Evolutionary conservation across 306 rosid genomes (phyloP), one percentile per base, ranked within the genome.

Genomic region (Notholithocarpus densiflorus): DNA sequence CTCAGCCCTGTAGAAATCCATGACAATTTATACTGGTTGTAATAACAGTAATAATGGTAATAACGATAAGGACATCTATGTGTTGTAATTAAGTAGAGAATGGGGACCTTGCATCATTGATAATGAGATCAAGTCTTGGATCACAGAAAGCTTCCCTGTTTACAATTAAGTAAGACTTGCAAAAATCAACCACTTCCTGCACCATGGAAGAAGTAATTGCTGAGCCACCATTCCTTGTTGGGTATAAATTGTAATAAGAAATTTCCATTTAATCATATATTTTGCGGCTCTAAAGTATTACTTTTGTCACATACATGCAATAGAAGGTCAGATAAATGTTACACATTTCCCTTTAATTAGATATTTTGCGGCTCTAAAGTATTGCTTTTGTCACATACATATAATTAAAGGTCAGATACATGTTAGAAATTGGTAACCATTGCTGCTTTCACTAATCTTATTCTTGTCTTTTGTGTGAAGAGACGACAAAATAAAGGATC

Each of bases 111-210:
- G 98, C 98, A 62, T 94, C 98, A 45, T 91, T 94, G 87, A 94
- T 94, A 85, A 94, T 75, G 56, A 94, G 89, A 72, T 91, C 85
- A 37, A 94, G 95, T 79, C 98, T 87, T 29, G 82, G 83, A 84
- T 94, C 97, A 76, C 76, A 87, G 83, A 94, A 94, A 59, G 98
- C 97, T 85, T 94, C 97, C 84, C 76, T 86, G 92, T 94, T 94
- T 57, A 88, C 98, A 54, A 81, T 74, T 78, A 94, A 74, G 85
- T 88, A 87, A 75, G 98, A 92, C 86, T 94, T 94, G 87, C 98
- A 94, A 84, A 94, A 94, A 27, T 91, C 89, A 60, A 94, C 98
- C 81, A 92, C 98, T 79, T 92, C 98, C 98, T 94, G 93, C 86
- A 80, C 82, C 70, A 73, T 17, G 75, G 77, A 81, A 51, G 53